A percentile compares a stretch with the other conserved stretches of the same genome.
Conservation (phyloP, 139 green algal genomes). For the Micractinium sp. region DNA sequence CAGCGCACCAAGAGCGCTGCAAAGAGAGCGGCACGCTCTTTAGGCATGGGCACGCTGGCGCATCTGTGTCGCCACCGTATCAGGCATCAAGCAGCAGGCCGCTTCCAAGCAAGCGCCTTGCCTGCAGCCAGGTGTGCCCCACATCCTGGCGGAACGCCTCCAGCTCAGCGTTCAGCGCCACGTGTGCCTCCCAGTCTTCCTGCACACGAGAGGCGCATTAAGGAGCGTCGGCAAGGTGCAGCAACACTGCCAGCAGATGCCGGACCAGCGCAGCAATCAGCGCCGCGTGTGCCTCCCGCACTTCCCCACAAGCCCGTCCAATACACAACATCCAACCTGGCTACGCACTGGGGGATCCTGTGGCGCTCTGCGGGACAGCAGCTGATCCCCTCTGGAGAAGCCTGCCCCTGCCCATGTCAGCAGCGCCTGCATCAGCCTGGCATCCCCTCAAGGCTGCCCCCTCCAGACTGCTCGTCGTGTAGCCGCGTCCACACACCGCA, state of each 20-base stretch:
- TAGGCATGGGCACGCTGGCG: too few relatives aligned
- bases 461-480: too few relatives aligned
- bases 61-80: background rate
- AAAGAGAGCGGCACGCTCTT: too few relatives aligned
- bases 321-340: too few relatives aligned
- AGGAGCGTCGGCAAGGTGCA: too few relatives aligned
- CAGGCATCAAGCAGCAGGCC: background rate
- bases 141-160: conserved; percentile 53
- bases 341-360: too few relatives aligned
- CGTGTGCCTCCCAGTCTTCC: conserved; percentile 65
- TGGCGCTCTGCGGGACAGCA: too few relatives aligned
- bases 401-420: background rate
- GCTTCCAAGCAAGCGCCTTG: too few relatives aligned
- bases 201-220: background rate
- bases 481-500: too few relatives aligned
- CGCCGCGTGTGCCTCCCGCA: conserved; percentile 54
- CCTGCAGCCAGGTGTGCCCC: conserved; percentile 36
- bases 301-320: background rate
- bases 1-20: too few relatives aligned
- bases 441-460: too few relatives aligned
- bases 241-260: background rate
- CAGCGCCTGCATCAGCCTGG: background rate
- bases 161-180: conserved; percentile 57
- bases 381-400: background rate
- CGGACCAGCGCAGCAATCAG: conserved; percentile 59